Evolutionary conservation across 2,329 filamentous ascomycete genomes (phyloP).

Genomic region (Monilinia laxa): DNA sequence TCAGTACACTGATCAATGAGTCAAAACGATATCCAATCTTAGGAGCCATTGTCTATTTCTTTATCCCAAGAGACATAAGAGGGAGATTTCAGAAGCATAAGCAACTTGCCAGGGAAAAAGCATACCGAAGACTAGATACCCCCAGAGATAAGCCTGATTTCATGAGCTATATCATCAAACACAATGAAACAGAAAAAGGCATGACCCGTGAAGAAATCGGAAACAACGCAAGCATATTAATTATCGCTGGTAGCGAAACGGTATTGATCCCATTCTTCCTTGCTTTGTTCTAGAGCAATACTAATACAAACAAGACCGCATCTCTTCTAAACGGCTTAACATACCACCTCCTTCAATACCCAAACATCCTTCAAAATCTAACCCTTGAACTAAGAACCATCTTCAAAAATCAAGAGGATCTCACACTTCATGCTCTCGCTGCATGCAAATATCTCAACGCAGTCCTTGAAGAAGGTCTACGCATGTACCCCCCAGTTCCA

Average conservation of each 20-base stretch:
- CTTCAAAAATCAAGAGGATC: constrained; percentile 40
- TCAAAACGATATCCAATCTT: not conserved
- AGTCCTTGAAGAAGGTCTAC: constrained; percentile 25
- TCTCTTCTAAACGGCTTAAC: constrained; percentile 35
- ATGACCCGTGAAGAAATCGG: constrained; percentile 19
- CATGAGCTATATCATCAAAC: constrained; percentile 18
- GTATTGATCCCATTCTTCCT: constrained; percentile 16
- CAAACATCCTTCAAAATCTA: constrained; percentile 37
- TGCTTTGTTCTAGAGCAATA: constrained; percentile 23
- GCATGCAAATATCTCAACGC: constrained; percentile 23
- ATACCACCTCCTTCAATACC: constrained; percentile 56
- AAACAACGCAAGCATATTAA: constrained; percentile 15
- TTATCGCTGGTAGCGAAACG: constrained; percentile 22
- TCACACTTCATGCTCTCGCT: constrained; percentile 26
- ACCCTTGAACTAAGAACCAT: constrained; percentile 44
- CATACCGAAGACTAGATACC: not conserved
- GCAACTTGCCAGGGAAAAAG: constrained; percentile 11
- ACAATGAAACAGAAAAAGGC: constrained; percentile 19
- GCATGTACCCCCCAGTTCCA: constrained; percentile 28
- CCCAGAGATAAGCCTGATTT: constrained; percentile 18
- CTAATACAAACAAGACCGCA: constrained; percentile 39
- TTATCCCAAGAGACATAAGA: not conserved
- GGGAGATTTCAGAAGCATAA: not conserved
- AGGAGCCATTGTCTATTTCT: not conserved
- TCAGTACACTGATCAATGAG: not conserved